Percentiles rank a stretch among this genome's conserved stretches.
Conservation (phyloP, 1,139 yeast species). For the Geotrichum restrictum region DNA sequence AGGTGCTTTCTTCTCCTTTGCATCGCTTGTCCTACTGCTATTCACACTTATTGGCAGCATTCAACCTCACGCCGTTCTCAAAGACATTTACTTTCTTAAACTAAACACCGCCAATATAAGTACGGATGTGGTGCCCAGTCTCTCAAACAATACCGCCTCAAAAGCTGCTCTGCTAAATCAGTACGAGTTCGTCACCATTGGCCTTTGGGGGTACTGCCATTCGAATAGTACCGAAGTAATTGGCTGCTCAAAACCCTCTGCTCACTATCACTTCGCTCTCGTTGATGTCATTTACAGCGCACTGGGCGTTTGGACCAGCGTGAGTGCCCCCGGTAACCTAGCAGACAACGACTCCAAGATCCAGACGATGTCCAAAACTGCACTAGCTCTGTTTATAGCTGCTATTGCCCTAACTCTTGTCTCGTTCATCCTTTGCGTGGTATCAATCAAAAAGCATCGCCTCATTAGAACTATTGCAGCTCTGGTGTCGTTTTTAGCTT, state of each 20-base stretch:
- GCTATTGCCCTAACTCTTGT: constrained; percentile 6
- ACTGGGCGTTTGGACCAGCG: constrained; percentile 7
- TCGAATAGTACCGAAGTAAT: neutral
- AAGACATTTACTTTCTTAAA: constrained; percentile 13
- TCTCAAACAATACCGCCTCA: neutral
- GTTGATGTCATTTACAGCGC: constrained; percentile 6
- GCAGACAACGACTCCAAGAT: neutral
- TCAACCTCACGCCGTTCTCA: constrained; percentile 2
- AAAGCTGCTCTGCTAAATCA: neutral
- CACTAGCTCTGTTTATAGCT: constrained; percentile 5
- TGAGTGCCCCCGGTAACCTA: constrained; percentile 8
- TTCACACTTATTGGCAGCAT: constrained; percentile 13
- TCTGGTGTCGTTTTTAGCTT: constrained; percentile 7
- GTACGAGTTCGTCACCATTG: constrained; percentile 1
- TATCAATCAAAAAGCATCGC: neutral
- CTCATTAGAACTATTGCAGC: constrained; percentile 5
- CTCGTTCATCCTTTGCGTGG: neutral
- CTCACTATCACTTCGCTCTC: constrained; percentile 10
- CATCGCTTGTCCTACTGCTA: constrained; percentile 8
- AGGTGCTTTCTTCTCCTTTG: constrained; percentile 15
- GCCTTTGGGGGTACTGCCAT: constrained; percentile 15
- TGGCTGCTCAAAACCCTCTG: constrained; percentile 4
- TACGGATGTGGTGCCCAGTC: constrained; percentile 6
- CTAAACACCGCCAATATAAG: constrained; percentile 6
- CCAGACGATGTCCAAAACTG: constrained; percentile 6